A percentile compares a stretch with the other conserved stretches of the same genome.
Evolutionary conservation across 805 yeast species (phyloP).

Genomic region (Kuraishia floccosa): DNA sequence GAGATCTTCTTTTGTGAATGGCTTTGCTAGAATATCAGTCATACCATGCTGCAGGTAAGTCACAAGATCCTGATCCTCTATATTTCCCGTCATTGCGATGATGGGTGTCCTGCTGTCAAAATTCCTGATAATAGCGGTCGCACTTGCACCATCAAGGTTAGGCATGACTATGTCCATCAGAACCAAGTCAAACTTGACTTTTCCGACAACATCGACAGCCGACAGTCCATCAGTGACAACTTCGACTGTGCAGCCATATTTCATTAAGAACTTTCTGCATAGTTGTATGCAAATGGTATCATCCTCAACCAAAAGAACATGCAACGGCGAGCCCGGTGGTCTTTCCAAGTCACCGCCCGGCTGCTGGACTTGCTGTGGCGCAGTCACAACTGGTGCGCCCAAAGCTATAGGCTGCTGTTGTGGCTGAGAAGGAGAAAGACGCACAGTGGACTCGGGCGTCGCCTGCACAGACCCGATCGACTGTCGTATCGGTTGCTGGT

Average conservation of each 20-base stretch:
- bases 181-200: slow-evolving; percentile 62
- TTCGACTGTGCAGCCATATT: slow-evolving; percentile 88
- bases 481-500: background rate
- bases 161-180: slow-evolving; percentile 90
- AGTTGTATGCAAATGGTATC: slow-evolving; percentile 75
- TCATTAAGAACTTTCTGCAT: slow-evolving; percentile 70
- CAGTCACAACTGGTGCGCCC: background rate
- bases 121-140: slow-evolving; percentile 78
- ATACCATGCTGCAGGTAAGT: slow-evolving; percentile 80
- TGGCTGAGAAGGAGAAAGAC: no score
- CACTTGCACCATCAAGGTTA: slow-evolving; percentile 79
- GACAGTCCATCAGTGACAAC: slow-evolving; percentile 88
- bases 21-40: slow-evolving; percentile 88
- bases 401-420: slow-evolving; percentile 4
- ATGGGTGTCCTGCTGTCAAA: slow-evolving; percentile 83
- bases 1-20: slow-evolving; percentile 82
- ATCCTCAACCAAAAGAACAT: slow-evolving; percentile 70
- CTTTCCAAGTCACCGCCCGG: slow-evolving; percentile 7
- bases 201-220: slow-evolving; percentile 70
- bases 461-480: background rate
- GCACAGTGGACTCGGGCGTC: slow-evolving; percentile 4
- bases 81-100: slow-evolving; percentile 89
- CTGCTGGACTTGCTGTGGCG: slow-evolving; percentile 2
- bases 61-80: slow-evolving; percentile 70
- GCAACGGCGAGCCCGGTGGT: slow-evolving; percentile 32